Evolutionary conservation across 1,139 yeast species (phyloP), one percentile per base, ranked within the genome.

Genomic region (Geotrichum bryndzae): DNA sequence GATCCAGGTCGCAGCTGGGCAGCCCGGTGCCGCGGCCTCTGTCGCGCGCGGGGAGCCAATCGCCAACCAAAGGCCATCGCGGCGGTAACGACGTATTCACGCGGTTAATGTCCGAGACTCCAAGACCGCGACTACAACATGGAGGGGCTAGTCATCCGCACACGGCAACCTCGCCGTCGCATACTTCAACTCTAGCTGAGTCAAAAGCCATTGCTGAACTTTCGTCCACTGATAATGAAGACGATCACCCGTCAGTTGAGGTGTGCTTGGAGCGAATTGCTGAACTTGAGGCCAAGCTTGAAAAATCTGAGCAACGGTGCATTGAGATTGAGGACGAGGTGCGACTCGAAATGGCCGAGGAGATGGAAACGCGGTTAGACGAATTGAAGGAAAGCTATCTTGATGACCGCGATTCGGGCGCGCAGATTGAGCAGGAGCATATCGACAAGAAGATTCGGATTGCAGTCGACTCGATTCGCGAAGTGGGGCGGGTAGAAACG

Each of bases 291-390:
- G 62, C 56, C 2, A 73, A 73, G 33, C 66, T 68, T 10, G 65
- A 61, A 13, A 57, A 60, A 5, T 61, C 69, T 0, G 67, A 69
- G 29, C 68, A 68, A 13, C 62, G 66, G 31, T 55, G 69, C 8
- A 46, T 70, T 25, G 66, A 65, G 15, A 60, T 69, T 15, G 80
- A 77, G 58, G 64, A 72, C 56, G 67, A 68, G 15, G 66, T 74
- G 0, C 71, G 79, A 54, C 66, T 68, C 18, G 78, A 75, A 51
- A 65, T 77, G 58, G 66, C 70, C 15, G 69, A 69, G 22, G 72
- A 71, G 15, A 75, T 72, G 68, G 80, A 77, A 56, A 38, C 46
- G 2, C 72, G 66, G 54, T 66, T 75, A 23, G 69, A 71, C 13
- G 72, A 73, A 33, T 60, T 76, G 50, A 70, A 72, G 29, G 60